Conservation (phyloP, 192 early-diverging fungal species). For the Entomortierella beljakovae region DNA sequence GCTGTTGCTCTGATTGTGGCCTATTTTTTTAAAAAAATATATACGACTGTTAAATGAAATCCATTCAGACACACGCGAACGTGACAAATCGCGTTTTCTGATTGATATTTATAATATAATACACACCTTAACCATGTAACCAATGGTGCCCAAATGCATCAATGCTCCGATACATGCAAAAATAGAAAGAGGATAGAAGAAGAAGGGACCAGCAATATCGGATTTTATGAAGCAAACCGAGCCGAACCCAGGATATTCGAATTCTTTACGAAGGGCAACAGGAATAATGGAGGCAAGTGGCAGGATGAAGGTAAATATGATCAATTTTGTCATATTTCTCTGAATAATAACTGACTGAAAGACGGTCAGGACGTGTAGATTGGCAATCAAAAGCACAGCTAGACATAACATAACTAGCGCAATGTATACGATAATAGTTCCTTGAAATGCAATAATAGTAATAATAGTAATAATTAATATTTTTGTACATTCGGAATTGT, state of each 20-base stretch:
- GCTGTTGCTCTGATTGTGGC: background rate
- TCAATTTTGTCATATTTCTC: slow-evolving; percentile 7
- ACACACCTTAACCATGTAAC: slow-evolving; percentile 24
- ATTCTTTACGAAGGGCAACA: slow-evolving; percentile 16
- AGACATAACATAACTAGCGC: slow-evolving; percentile 35
- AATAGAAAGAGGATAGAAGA: slow-evolving; percentile 35
- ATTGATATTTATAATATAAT: too few species aligned
- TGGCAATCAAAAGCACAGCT: slow-evolving; percentile 22
- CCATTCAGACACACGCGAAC: too few species aligned
- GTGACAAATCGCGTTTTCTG: too few species aligned
- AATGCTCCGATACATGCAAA: slow-evolving; percentile 20
- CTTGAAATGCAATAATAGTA: slow-evolving; percentile 10
- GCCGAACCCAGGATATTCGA: slow-evolving; percentile 36
- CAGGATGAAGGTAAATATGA: slow-evolving; percentile 34
- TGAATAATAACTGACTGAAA: slow-evolving; percentile 21
- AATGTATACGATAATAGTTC: slow-evolving; percentile 21
- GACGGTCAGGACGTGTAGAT: slow-evolving; percentile 36
- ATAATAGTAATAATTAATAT: background rate
- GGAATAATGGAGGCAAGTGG: slow-evolving; percentile 29
- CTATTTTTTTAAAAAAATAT: too few species aligned
- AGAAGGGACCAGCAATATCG: slow-evolving; percentile 13
- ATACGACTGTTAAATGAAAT: too few species aligned
- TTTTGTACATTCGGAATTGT: too few species aligned
- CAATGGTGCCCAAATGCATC: slow-evolving; percentile 36
- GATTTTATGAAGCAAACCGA: slow-evolving; percentile 41